Evolutionary conservation across 2,329 filamentous ascomycete species (phyloP), one percentile per base, ranked within the genome.

Genomic region (Trichoderma breve): DNA sequence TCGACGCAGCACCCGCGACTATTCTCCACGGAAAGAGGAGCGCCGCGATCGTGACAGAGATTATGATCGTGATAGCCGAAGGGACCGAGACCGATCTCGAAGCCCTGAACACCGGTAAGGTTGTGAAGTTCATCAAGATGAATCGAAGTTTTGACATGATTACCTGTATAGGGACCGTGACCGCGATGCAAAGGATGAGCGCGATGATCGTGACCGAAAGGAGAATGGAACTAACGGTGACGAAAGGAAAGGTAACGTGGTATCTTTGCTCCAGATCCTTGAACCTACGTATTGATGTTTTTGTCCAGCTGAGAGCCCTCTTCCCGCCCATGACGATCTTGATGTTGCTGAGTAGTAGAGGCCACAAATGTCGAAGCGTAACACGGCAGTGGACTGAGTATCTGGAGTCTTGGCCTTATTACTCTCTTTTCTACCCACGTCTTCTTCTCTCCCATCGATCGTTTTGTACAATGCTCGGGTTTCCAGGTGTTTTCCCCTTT

Each of bases 1-100:
- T 74, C 91, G 94, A 75, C 91, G 92, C 77, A 88, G 90, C 80
- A 89, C 88, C 70, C 90, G 92, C 75, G 93, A 96, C 76, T 94
- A 93, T 81, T 97, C 94, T 74, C 94, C 94, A 43, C 91, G 93
- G 75, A 96, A 96, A 84, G 94, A 97, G 75, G 94, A 97, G 74
- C 92, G 93, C 64, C 91, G 92, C 75, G 92, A 94, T 76, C 90
- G 92, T 73, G 93, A 95, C 80, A 90, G 92, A 75, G 92, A 94
- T 79, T 90, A 93, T 74, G 91, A 95, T 79, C 90, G 92, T 76
- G 90, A 92, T 77, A 91, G 90, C 80, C 90, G 91, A 77, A 90
- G 91, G 73, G 91, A 93, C 74, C 90, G 92, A 73, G 92, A 95
- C 78, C 91, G 93, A 73, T 93, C 91, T 76, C 89, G 91, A 78